Conservation (phyloP, 2,329 filamentous ascomycete species). For the Knufia fluminis region DNA sequence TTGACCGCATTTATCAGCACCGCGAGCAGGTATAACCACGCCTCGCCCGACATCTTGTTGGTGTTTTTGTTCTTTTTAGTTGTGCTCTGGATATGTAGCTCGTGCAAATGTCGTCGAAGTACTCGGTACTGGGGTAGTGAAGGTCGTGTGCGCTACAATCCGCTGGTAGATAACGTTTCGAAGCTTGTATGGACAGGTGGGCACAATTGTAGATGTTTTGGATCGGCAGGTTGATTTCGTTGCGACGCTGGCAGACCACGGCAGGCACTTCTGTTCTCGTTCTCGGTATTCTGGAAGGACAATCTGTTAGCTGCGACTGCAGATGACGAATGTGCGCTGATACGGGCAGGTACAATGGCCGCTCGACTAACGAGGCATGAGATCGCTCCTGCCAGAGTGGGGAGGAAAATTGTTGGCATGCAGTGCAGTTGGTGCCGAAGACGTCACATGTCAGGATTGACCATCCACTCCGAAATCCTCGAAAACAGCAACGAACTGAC, state of each 20-base stretch:
- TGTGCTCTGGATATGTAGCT: neutral
- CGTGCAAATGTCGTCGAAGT: neutral
- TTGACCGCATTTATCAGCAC: constrained; percentile 99
- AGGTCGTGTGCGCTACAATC: too few species aligned
- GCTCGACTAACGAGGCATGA: neutral
- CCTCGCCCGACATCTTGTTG: constrained; percentile 82
- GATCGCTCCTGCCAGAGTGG: neutral
- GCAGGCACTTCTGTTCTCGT: neutral
- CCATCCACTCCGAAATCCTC: too few species aligned
- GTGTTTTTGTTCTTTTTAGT: neutral
- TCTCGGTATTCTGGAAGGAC: neutral
- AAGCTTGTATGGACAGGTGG: too few species aligned
- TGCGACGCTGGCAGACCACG: neutral
- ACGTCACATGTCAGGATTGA: constrained; percentile 8
- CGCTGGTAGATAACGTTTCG: too few species aligned
- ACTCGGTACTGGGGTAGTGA: too few species aligned
- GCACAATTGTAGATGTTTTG: too few species aligned
- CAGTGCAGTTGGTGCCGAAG: too few species aligned
- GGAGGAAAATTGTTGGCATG: constrained; percentile 8
- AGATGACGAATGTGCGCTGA: constrained; percentile 8
- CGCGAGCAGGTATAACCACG: constrained; percentile 94
- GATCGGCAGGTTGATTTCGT: neutral
- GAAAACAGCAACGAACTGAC: too few species aligned
- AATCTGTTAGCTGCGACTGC: constrained; percentile 3
- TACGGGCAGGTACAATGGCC: neutral